Conservation (phyloP, 192 early-diverging fungal species). For the Umbelopsis sp. region DNA sequence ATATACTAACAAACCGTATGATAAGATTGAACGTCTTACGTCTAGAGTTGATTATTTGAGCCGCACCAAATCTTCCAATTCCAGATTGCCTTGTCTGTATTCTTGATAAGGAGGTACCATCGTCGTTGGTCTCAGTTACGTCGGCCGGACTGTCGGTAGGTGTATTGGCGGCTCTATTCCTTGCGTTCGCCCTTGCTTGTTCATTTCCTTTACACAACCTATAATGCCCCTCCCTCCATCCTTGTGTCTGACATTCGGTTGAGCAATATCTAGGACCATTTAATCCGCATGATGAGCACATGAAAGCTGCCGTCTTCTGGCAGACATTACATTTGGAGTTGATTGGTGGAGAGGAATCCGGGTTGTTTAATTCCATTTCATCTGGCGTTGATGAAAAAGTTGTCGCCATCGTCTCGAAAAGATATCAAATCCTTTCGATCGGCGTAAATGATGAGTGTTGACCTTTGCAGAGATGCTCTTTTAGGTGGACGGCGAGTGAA, state of each 20-base stretch:
- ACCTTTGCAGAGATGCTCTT: background rate
- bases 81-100: slow-evolving; percentile 16
- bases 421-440: slow-evolving; percentile 2
- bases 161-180: background rate
- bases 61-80: slow-evolving; percentile 28
- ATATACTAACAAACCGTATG: background rate
- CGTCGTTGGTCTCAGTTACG: background rate
- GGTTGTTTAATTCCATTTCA: slow-evolving; percentile 6
- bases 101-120: background rate
- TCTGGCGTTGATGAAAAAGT: background rate
- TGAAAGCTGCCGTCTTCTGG: slow-evolving; percentile 27
- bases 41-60: slow-evolving; percentile 33
- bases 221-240: slow-evolving; percentile 57
- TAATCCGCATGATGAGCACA: slow-evolving; percentile 39
- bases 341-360: background rate
- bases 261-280: slow-evolving; percentile 60
- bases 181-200: slow-evolving; percentile 20
- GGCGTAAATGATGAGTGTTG: background rate
- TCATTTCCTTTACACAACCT: slow-evolving; percentile 44
- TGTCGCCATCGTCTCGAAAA: slow-evolving; percentile 11
- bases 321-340: slow-evolving; percentile 23
- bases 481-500: background rate
- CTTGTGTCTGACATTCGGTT: slow-evolving; percentile 54
- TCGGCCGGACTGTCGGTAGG: background rate
- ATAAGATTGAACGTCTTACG: slow-evolving; percentile 25